These are phyloP conservation scores for Stephanodiscus minutulus DNA, from an alignment of 108 stramenopile genomes.

Conservation along the genomic window DNA sequence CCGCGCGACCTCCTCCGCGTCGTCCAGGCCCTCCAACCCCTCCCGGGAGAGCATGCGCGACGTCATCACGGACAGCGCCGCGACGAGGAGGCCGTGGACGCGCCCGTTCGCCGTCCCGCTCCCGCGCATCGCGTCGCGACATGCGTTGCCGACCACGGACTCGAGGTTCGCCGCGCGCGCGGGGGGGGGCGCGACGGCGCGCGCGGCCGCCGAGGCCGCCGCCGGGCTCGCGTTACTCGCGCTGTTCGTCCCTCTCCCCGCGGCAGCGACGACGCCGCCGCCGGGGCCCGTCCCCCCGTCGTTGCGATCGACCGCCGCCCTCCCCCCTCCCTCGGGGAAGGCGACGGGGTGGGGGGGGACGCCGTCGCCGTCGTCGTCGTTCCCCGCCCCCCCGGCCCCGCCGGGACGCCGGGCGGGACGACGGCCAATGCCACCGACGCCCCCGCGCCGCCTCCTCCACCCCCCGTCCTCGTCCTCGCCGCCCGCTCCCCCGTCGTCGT, in stretches of 20 bases:
- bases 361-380: constrained; percentile 6
- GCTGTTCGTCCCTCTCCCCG: neutral
- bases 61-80: constrained; percentile 59
- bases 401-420: neutral
- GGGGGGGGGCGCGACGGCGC: neutral
- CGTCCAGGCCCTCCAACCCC: constrained; percentile 27
- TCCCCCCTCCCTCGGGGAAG: neutral
- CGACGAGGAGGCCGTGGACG: constrained; percentile 59
- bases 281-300: neutral
- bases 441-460: neutral
- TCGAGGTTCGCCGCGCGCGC: constrained; percentile 47
- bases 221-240: no score
- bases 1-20: neutral
- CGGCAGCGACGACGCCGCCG: neutral
- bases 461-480: neutral
- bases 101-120: constrained; percentile 12
- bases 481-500: neutral
- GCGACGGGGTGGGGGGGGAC: neutral
- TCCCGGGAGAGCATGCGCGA: constrained; percentile 31
- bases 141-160: constrained; percentile 60
- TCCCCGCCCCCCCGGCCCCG: neutral
- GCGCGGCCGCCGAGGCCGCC: neutral
- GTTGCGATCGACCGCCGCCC: neutral
- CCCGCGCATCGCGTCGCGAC: constrained; percentile 23
- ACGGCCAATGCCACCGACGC: no score